Evolutionary conservation across 176 grass and related monocot genomes (phyloP), one percentile per base, ranked within the genome.

Genomic region (Ampelocalamus luodianensis): DNA sequence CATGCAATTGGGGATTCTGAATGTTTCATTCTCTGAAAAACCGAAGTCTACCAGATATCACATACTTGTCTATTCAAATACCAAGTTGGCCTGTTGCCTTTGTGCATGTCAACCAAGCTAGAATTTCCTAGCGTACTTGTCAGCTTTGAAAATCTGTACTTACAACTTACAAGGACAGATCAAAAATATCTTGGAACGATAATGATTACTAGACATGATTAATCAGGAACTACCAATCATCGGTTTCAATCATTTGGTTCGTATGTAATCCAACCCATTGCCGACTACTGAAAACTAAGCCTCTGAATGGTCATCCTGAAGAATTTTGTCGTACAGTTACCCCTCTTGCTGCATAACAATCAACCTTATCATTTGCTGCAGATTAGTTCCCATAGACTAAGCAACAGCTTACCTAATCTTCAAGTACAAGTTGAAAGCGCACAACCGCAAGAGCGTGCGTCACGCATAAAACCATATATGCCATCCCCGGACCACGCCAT

Each of bases 211-310:
- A 4, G 58, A 24, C 46, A 64, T 55, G 36, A 65, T 54, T 79
- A 83, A 54, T 36, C 87, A 72, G 26, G 37, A 74, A 58, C 56
- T 59, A 66, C 81, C 67, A 87, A 87, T 87, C 67, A 74, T 79
- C 26, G 15, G 44, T 36, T 8, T 10, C 39, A 74, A 67, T 74
- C 77, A 68, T 79, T 58, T 37, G 16, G 14, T 8, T 48, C 10
- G 49, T 58, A 18, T 56, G 39, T 58, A 81, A 74, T 34, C 23
- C 61, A 60, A 63, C 0, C 11, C 34, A 10, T 75, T 45, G 2
- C 37, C n/a, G 34, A 45, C 48, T 17, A 27, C 42, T 16, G 60
- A 74, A 44, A 64, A 56, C 40, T 72, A 61, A 22, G 37, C 43
- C 27, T 83, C 42, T 74, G 7, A 83, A 49, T 43, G 16, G 17